Evolutionary conservation across 176 grass and related monocot species (phyloP).

Genomic region (Bonia amplexicaulis): DNA sequence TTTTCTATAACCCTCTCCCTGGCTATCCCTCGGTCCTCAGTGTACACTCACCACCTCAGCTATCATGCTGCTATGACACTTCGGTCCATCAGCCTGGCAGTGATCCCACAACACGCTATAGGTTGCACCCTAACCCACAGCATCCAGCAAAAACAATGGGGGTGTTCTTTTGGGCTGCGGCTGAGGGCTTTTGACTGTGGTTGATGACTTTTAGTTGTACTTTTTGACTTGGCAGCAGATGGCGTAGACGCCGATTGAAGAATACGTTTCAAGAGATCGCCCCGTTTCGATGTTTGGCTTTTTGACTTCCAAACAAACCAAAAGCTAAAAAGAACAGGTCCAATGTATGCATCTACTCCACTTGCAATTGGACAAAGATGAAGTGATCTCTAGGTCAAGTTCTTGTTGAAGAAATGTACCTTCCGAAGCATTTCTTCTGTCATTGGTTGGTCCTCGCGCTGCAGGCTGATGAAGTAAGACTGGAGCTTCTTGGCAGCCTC

Average conservation of each 20-base stretch:
- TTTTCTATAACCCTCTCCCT: background rate
- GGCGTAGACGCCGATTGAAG: too few relatives aligned
- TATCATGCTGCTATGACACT: background rate
- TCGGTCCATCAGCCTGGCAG: too few relatives aligned
- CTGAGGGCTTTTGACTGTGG: too few relatives aligned
- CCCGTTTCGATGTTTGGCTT: too few relatives aligned
- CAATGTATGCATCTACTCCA: background rate
- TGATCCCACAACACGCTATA: too few relatives aligned
- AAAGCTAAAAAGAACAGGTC: too few relatives aligned
- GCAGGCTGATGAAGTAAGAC: constrained; percentile 68
- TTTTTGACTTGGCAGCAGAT: too few relatives aligned
- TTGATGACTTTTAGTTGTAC: too few relatives aligned
- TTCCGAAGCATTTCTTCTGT: constrained; percentile 68
- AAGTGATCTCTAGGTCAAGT: background rate
- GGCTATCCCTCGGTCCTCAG: background rate
- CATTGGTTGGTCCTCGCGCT: constrained; percentile 61
- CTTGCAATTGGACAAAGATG: background rate
- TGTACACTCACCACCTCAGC: too few relatives aligned
- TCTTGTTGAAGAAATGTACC: constrained; percentile 31
- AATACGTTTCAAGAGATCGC: too few relatives aligned
- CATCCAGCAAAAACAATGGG: background rate
- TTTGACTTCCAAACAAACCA: too few relatives aligned
- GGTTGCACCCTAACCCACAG: background rate
- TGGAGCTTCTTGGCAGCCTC: constrained; percentile 86
- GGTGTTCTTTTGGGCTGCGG: too few relatives aligned